Percentiles rank a stretch among this genome's conserved stretches.
Conservation (phyloP, 164 flowering plant species). For the Dillenia suffruticosa region DNA sequence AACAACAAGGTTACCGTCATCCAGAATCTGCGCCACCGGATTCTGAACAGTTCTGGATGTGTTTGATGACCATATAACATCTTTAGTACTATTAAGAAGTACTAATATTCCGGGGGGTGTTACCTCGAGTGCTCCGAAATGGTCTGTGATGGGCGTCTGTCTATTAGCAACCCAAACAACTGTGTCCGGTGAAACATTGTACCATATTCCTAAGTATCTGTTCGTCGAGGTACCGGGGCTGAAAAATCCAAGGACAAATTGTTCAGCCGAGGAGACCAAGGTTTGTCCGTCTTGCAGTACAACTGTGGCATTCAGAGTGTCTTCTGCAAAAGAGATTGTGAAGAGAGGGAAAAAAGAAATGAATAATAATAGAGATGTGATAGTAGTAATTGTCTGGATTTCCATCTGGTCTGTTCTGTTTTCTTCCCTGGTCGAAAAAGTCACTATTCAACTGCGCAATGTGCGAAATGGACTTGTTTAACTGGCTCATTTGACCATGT, state of each 20-base stretch:
- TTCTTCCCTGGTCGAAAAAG: too few relatives aligned
- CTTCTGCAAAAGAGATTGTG: background rate
- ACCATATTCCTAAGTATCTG: constrained; percentile 15
- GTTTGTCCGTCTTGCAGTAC: constrained; percentile 1
- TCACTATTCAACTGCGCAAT: too few relatives aligned
- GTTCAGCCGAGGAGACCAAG: constrained; percentile 1
- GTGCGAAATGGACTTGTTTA: too few relatives aligned
- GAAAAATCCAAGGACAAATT: constrained; percentile 12
- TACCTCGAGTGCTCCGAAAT: constrained; percentile 6
- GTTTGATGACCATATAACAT: constrained; percentile 9
- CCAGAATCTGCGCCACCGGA: constrained; percentile 13
- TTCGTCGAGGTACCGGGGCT: constrained; percentile 7
- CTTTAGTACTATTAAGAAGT: background rate
- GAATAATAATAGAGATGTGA: background rate
- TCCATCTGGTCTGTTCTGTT: too few relatives aligned
- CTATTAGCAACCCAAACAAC: constrained; percentile 20
- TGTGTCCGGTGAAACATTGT: background rate
- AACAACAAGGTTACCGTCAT: constrained; percentile 26
- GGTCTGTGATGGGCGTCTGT: constrained; percentile 5
- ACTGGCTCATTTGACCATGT: too few relatives aligned
- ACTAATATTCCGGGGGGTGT: constrained; percentile 4
- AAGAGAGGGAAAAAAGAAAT: too few relatives aligned
- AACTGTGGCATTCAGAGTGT: background rate
- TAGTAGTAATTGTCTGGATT: too few relatives aligned
- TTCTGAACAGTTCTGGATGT: background rate